Base-by-base conservation (phyloP, 2,329 filamentous ascomycete species). In the Penicillium rolfsii region DNA sequence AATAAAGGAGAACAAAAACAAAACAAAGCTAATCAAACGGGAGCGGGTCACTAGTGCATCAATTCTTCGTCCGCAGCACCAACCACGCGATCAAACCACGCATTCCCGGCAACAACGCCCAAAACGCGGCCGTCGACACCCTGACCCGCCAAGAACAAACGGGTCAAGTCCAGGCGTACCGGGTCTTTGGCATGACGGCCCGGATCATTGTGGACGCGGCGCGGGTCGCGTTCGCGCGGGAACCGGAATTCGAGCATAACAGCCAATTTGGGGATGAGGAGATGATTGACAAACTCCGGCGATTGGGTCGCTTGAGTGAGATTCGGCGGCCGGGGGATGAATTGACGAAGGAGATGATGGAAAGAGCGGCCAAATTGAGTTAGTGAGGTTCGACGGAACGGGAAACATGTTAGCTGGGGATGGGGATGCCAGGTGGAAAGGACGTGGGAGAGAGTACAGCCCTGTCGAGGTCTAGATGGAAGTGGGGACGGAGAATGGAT, bases 151-250 rank as follows among this genome's bases (percentile, higher is more conserved):
- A 80, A 63, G 79, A 83, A 61, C 74, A 77, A 11, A 72, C 77
- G 4, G 80, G 81, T 2, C 71, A 75, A 9, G 66, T 83, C 48
- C 79, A 79, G 45, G 82, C 90, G 40, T 97, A 95, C 77, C 88
- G 90, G 67, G 93, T 98, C 4, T 97, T 93, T 85, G 94, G 94
- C 16, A 94, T 98, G 91, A 98, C 94, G 56, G 94, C 92, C 2
- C 83, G 92, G 55, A 94, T 98, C 57, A 76, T 97, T 57, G 91
- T 97, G 5, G 94, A 98, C 77, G 89, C 90, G 4, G 93, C 94
- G 36, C 83, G 91, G 64, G 84, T 96, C 19, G 94, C 93, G 22
- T 98, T 95, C 74, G 89, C 79, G 2, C 85, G 90, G 77, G 87
- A 91, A 73, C 94, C 94, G 4, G 89, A 92, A 73, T 96, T 97